Percentiles rank a stretch among this genome's conserved stretches.
phyloP scores from a whole-genome alignment of 768 basidiomycete genomes.

The Mycena leptocephala region DNA sequence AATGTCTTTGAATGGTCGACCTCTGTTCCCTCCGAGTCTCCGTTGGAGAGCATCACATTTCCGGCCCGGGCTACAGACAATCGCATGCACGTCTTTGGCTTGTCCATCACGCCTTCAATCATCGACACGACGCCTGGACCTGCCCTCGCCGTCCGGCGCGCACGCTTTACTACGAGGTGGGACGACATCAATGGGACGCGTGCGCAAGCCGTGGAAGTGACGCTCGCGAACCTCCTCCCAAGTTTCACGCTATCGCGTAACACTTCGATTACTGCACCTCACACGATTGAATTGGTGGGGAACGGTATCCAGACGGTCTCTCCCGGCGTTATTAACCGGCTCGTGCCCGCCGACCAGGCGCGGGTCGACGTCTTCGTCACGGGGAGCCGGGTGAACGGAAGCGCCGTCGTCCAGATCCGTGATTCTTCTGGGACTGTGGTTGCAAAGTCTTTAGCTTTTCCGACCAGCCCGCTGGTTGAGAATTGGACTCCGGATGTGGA shows the following conservation, averaged over 20 bases:
- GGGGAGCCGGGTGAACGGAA: constrained; percentile 47
- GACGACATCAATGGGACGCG: constrained; percentile 53
- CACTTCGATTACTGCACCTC: constrained; percentile 51
- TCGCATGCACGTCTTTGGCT: constrained; percentile 63
- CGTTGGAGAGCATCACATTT: constrained; percentile 62
- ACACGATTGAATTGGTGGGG: constrained; percentile 56
- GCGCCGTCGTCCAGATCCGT: constrained; percentile 52
- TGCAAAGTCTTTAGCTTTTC: constrained; percentile 55
- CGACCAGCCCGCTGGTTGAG: constrained; percentile 54
- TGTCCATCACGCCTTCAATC: constrained; percentile 57
- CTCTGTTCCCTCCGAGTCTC: constrained; percentile 57
- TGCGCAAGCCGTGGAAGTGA: constrained; percentile 67
- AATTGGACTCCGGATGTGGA: constrained; percentile 57
- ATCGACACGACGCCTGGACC: constrained; percentile 37
- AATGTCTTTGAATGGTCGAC: constrained; percentile 65
- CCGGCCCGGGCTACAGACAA: constrained; percentile 49
- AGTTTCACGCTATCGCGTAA: constrained; percentile 41
- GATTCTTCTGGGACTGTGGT: constrained; percentile 53
- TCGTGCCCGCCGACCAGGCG: constrained; percentile 67
- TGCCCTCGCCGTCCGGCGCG: constrained; percentile 57
- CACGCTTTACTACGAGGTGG: constrained; percentile 65
- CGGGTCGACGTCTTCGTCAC: constrained; percentile 65
- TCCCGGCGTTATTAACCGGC: constrained; percentile 60
- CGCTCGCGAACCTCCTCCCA: constrained; percentile 67
- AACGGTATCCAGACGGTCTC: constrained; percentile 59